Evolutionary conservation across 129 eudicot genomes (phyloP).

Genomic region (Scalesia atractyloides): DNA sequence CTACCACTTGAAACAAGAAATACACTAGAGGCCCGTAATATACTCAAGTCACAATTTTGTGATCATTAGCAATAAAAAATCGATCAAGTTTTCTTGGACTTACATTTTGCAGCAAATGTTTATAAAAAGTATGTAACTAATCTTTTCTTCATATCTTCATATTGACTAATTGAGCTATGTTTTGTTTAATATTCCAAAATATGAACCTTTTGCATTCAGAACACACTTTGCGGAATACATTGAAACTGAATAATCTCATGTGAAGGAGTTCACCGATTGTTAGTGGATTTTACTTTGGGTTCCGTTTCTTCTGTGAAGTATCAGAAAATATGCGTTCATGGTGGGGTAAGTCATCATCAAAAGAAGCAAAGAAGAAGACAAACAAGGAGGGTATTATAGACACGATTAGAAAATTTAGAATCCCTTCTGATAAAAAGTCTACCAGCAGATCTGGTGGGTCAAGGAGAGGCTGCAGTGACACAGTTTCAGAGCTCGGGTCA

Average conservation of each 20-base stretch:
- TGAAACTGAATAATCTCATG: constrained; percentile 38
- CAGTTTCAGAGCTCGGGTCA: constrained; percentile 67
- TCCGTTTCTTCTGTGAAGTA: constrained; percentile 20
- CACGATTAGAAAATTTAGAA: constrained; percentile 64
- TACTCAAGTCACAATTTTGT: constrained; percentile 3
- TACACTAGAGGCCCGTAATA: neutral
- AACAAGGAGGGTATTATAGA: constrained; percentile 72
- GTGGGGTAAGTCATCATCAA: constrained; percentile 89
- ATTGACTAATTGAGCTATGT: neutral
- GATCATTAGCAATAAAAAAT: neutral
- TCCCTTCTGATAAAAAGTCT: constrained; percentile 68
- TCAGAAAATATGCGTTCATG: constrained; percentile 80
- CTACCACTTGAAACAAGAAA: constrained; percentile 8
- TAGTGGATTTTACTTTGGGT: constrained; percentile 9
- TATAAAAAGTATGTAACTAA: neutral
- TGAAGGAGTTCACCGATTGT: constrained; percentile 18
- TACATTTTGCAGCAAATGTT: constrained; percentile 1
- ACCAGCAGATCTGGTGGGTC: constrained; percentile 56
- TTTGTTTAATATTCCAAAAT: constrained; percentile 20
- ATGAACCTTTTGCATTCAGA: constrained; percentile 26
- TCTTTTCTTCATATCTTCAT: constrained; percentile 6
- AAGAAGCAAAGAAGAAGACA: constrained; percentile 81
- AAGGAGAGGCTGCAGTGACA: constrained; percentile 57
- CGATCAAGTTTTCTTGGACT: neutral
- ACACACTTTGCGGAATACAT: constrained; percentile 4